Base-by-base conservation (phyloP, 495 filamentous ascomycete species). In the Staphylotrichum tortipilum region DNA sequence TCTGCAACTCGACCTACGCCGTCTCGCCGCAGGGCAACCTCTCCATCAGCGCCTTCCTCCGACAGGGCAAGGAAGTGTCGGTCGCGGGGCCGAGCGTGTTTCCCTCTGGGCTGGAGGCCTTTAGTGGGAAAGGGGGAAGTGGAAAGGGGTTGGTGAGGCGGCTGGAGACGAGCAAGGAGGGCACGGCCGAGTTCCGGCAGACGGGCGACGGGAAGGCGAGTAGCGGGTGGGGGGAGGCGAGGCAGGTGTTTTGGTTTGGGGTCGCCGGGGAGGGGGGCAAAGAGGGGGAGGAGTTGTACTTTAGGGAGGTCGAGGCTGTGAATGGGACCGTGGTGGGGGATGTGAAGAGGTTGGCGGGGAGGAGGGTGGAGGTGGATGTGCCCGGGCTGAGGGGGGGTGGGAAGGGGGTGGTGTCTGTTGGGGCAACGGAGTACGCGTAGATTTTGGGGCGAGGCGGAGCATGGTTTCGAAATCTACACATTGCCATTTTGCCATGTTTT, bases 1-100 rank as follows among this genome's bases (percentile, higher is more conserved):
- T 67, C 42, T 78, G 80, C 15, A 80, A 81, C 46, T 74, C 74
- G 6, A 71, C 76, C 2, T 82, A 77, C 50, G 41, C 53, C 30
- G 58, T 71, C 22, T 56, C 66, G 0, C 38, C 68, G 14, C 59
- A 65, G 24, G 78, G 77, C 2, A 80, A 78, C 44, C 65, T 82
- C 39, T 72, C 74, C 23, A 83, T 90, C 37, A 68, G 70, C 41
- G 84, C 77, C 0, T 65, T 67, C 19, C 63, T 91, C 21, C 59
- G 65, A 29, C 79, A 84, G 40, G 81, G 82, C 7, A 76, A 87
- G 10, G 53, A 73, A 0, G 67, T 81, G 10, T 60, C 68, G 6
- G 68, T 76, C 6, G 51, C 65, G 1, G 84, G 82, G 2, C 61
- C 74, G 8, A 71, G 79, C 8, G 79, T 84, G 0, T 88, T 82